phyloP scores from a whole-genome alignment of 352 stramenopile species.

The Phytopythium chamaehyphon region DNA sequence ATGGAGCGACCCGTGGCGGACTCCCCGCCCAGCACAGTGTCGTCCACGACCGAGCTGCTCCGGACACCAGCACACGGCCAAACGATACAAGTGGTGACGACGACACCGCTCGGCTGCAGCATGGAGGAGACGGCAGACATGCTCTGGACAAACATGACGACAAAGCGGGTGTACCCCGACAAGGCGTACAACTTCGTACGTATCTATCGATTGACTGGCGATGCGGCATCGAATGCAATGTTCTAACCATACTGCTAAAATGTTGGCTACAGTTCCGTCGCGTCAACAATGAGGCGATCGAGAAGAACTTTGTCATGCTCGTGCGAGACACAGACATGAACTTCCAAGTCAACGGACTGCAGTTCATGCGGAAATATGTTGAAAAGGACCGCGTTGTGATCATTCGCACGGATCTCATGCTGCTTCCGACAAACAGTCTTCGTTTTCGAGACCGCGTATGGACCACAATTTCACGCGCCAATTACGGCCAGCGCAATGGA shows the following conservation, averaged over 20 bases:
- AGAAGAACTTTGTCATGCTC: conserved; percentile 20
- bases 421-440: conserved; percentile 8
- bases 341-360: conserved; percentile 14
- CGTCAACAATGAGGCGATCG: conserved; percentile 8
- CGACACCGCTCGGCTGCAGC: conserved; percentile 17
- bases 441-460: conserved; percentile 18
- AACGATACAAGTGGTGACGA: conserved; percentile 12
- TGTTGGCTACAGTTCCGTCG: conserved; percentile 11
- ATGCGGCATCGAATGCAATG: not conserved
- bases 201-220: not conserved
- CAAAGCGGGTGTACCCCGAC: conserved; percentile 14
- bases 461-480: conserved; percentile 10
- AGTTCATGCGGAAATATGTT: conserved; percentile 23
- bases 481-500: conserved; percentile 1
- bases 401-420: conserved; percentile 10
- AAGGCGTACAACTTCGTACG: conserved; percentile 22
- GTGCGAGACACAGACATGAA: conserved; percentile 8
- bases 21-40: not conserved
- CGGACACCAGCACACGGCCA: not conserved
- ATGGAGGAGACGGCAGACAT: conserved; percentile 11
- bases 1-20: not conserved
- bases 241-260: not conserved
- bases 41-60: not conserved
- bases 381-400: conserved; percentile 13
- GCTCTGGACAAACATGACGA: conserved; percentile 20